phyloP scores from a whole-genome alignment of 352 stramenopile species.

The Pythium pectinolyticum region DNA sequence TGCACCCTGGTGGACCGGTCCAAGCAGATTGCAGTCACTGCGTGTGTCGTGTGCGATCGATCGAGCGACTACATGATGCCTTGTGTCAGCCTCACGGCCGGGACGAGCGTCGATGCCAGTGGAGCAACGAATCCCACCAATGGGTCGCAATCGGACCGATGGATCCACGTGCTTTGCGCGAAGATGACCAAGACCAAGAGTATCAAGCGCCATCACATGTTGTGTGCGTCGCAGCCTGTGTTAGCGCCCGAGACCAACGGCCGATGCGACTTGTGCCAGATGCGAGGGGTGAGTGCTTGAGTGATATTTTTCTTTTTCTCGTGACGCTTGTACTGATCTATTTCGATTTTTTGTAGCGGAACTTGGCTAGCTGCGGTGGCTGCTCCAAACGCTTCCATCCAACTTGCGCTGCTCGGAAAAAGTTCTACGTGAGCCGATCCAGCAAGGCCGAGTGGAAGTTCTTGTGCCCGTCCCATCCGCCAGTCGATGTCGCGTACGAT shows the following conservation, averaged over 20 bases:
- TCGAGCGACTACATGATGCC: slow-evolving; percentile 82
- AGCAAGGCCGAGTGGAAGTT: slow-evolving; percentile 74
- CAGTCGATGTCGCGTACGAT: slow-evolving; percentile 69
- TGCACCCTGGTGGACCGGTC: slow-evolving; percentile 55
- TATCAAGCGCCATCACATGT: slow-evolving; percentile 62
- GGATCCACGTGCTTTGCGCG: slow-evolving; percentile 78
- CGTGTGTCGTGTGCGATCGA: slow-evolving; percentile 68
- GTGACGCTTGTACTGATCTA: neutral
- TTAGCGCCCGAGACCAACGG: slow-evolving; percentile 26
- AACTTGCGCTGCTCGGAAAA: slow-evolving; percentile 69
- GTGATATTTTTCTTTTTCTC: neutral
- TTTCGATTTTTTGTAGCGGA: slow-evolving; percentile 35
- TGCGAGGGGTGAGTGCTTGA: slow-evolving; percentile 35
- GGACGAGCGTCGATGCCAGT: neutral
- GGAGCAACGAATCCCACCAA: slow-evolving; percentile 31
- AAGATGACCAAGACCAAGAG: slow-evolving; percentile 76
- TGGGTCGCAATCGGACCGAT: slow-evolving; percentile 25
- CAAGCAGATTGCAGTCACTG: slow-evolving; percentile 33
- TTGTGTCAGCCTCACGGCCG: slow-evolving; percentile 32
- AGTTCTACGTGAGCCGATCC: slow-evolving; percentile 58
- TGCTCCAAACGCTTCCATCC: slow-evolving; percentile 74
- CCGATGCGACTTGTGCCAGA: slow-evolving; percentile 63
- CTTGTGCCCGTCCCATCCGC: slow-evolving; percentile 70
- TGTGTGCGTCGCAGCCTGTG: slow-evolving; percentile 41
- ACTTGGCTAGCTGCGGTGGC: slow-evolving; percentile 52